Percentiles rank a stretch among this genome's conserved stretches.
Evolutionary conservation across 2,329 filamentous ascomycete species (phyloP).

Genomic region (Pseudocercospora eumusae): DNA sequence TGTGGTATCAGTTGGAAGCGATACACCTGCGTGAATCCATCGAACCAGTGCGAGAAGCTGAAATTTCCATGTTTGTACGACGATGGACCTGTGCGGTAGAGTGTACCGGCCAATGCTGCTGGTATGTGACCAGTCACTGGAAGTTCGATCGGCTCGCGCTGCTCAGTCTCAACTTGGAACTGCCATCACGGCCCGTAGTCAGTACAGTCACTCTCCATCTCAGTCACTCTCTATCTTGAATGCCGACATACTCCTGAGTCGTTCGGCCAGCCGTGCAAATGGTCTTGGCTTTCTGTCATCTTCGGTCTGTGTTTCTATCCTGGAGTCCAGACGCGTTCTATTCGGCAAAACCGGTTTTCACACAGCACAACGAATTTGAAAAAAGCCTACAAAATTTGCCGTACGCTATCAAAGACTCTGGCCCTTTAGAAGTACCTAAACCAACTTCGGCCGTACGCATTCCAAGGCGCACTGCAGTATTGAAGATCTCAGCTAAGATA

Average conservation of each 20-base stretch:
- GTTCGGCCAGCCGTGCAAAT: constrained; percentile 6
- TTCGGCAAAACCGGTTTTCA: not conserved
- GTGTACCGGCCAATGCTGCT: constrained; percentile 66
- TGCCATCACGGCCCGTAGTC: not conserved
- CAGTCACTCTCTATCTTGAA: constrained; percentile 9
- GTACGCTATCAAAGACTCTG: not conserved
- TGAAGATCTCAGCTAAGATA: not conserved
- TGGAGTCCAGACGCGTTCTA: not conserved
- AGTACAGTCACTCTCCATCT: not conserved
- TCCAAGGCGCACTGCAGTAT: not conserved
- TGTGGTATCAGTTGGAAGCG: constrained; percentile 66
- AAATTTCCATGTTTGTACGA: constrained; percentile 57
- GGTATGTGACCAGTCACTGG: constrained; percentile 67
- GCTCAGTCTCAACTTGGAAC: constrained; percentile 16
- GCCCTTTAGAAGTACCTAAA: not conserved
- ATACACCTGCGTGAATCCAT: constrained; percentile 71
- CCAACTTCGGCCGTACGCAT: not conserved
- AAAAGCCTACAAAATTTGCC: not conserved
- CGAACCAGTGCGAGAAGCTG: constrained; percentile 74
- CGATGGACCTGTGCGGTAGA: constrained; percentile 76
- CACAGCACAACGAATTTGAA: not conserved
- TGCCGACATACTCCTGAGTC: constrained; percentile 10
- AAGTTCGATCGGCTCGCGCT: constrained; percentile 52
- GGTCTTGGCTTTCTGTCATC: not conserved
- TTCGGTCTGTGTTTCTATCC: not conserved